Evolutionary conservation across 23 red algal genomes (phyloP).

Genomic region (Gracilaria gracilis): DNA sequence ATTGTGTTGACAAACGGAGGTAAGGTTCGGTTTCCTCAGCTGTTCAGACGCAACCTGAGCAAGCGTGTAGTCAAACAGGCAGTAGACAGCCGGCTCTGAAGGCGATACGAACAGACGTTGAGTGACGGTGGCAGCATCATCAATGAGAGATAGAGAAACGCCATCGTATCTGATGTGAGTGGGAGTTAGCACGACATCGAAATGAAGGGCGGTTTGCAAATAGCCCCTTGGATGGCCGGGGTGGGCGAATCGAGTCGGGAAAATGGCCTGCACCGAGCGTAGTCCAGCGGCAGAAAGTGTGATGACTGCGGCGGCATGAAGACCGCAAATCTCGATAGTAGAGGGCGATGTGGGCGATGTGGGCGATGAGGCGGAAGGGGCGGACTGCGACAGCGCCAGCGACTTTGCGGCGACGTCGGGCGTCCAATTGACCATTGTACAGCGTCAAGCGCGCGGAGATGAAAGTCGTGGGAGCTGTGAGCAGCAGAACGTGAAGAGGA

Average conservation of each 20-base stretch:
- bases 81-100: background rate
- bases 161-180: background rate
- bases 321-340: slow-evolving; percentile 1
- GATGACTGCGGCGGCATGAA: background rate
- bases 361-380: background rate
- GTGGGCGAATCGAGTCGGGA: slow-evolving; percentile 5
- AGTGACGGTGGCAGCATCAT: background rate
- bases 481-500: too few species aligned
- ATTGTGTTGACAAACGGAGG: background rate
- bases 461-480: background rate
- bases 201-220: background rate
- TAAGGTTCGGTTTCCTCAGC: background rate
- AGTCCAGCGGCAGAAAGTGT: background rate
- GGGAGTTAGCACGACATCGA: background rate
- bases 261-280: background rate
- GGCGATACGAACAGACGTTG: background rate
- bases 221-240: slow-evolving; percentile 23
- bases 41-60: background rate
- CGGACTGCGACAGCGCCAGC: background rate
- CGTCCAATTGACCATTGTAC: background rate
- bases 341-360: background rate
- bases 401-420: background rate
- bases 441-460: background rate
- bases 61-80: background rate
- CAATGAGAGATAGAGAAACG: background rate